These are phyloP conservation scores for Oldenlandia corymbosa DNA, from an alignment of 257 asterid species.

Conservation along the genomic window DNA sequence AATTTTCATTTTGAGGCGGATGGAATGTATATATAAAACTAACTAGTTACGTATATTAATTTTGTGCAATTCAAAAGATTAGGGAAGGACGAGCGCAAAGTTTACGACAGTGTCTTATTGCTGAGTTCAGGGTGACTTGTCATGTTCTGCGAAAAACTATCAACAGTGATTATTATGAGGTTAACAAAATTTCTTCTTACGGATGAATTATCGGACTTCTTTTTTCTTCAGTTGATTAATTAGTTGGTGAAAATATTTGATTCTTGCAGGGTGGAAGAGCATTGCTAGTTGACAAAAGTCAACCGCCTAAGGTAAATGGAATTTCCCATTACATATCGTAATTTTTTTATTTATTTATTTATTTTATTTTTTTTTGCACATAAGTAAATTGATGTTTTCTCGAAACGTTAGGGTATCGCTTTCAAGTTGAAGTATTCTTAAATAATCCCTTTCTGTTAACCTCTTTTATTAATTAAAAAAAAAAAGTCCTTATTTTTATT, in stretches of 20 bases:
- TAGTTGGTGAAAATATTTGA: neutral
- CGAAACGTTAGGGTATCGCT: too few species aligned
- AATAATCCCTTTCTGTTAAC: too few species aligned
- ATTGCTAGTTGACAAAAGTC: conserved; percentile 7
- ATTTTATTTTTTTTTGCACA: neutral
- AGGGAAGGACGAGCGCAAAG: conserved; percentile 15
- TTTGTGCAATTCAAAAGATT: neutral
- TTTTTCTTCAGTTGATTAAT: too few species aligned
- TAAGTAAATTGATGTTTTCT: too few species aligned
- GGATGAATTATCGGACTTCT: too few species aligned
- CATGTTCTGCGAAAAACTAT: conserved; percentile 12
- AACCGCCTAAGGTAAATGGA: conserved; percentile 6
- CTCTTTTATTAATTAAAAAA: too few species aligned
- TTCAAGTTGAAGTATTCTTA: too few species aligned
- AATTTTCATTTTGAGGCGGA: too few species aligned
- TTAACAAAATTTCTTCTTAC: neutral
- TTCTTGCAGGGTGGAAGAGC: conserved; percentile 19
- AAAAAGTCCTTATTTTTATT: too few species aligned
- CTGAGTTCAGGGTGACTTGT: conserved; percentile 9
- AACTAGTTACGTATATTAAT: too few species aligned
- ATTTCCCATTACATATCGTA: neutral
- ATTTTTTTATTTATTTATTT: neutral
- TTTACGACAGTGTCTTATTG: conserved; percentile 12
- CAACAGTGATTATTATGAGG: conserved; percentile 16
- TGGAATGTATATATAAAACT: too few species aligned